These are phyloP conservation scores for Kodamaea kaohsiungensis DNA, from an alignment of 805 yeast species.

Conservation along the genomic window DNA sequence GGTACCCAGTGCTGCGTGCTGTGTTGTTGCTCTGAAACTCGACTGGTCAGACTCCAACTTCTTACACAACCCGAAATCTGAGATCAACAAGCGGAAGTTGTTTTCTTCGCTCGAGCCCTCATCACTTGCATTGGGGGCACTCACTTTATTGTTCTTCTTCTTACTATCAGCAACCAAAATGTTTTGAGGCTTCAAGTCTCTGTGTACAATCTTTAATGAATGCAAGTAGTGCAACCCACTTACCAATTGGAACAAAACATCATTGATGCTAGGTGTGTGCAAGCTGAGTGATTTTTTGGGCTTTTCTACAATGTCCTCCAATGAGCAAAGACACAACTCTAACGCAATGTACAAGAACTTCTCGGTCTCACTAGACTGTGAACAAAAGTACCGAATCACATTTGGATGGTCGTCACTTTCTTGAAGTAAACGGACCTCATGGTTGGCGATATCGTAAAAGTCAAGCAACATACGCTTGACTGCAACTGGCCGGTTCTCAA, in stretches of 20 bases:
- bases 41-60: constrained; percentile 90
- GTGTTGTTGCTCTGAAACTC: constrained; percentile 88
- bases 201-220: constrained; percentile 85
- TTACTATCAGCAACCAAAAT: constrained; percentile 78
- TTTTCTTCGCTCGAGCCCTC: constrained; percentile 9
- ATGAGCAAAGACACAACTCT: constrained; percentile 85
- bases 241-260: constrained; percentile 72
- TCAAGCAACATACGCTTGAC: constrained; percentile 92
- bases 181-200: constrained; percentile 94
- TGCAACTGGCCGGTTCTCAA: constrained; percentile 93
- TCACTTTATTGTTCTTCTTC: constrained; percentile 22
- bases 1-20: constrained; percentile 88
- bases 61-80: constrained; percentile 96
- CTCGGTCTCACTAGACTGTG: constrained; percentile 73
- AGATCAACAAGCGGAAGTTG: constrained; percentile 68
- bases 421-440: constrained; percentile 81
- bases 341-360: constrained; percentile 89
- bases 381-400: constrained; percentile 89
- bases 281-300: constrained; percentile 42
- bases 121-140: constrained; percentile 6
- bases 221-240: constrained; percentile 86
- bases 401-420: constrained; percentile 98
- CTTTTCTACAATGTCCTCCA: constrained; percentile 80
- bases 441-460: constrained; percentile 91
- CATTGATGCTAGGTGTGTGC: constrained; percentile 41